Conservation (phyloP, 441 rosid species). For the Populus hybrid region DNA sequence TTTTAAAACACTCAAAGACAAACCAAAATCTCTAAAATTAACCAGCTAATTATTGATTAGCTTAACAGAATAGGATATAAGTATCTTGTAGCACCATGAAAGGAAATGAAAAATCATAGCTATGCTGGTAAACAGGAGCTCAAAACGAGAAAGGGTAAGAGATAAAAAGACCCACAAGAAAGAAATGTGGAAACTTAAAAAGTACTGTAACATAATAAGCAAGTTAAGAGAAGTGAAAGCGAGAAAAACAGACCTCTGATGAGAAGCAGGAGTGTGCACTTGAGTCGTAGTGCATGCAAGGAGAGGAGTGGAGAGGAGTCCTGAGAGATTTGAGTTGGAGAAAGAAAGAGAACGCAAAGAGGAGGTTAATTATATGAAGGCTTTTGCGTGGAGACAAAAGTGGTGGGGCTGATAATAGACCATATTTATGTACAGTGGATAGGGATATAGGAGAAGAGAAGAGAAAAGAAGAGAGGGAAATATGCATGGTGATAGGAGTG, state of each 20-base stretch:
- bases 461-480: neutral
- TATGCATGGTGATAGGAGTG: constrained; percentile 24
- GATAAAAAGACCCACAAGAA: too few relatives aligned
- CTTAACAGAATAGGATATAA: too few relatives aligned
- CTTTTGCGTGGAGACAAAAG: neutral
- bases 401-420: neutral
- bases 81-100: too few relatives aligned
- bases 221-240: neutral
- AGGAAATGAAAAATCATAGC: neutral
- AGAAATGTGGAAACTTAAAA: too few relatives aligned
- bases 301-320: neutral
- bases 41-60: neutral
- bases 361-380: neutral
- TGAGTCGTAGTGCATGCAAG: neutral
- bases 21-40: neutral
- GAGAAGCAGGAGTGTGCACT: neutral
- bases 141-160: too few relatives aligned
- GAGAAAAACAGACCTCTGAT: neutral
- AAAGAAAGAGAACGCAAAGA: neutral
- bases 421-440: neutral
- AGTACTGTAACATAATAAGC: neutral
- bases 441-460: neutral
- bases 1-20: neutral
- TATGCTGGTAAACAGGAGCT: too few relatives aligned
- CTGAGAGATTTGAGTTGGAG: neutral